These are phyloP conservation scores for Cyberlindnera americana DNA, from an alignment of 805 yeast genomes.

Conservation along the genomic window DNA sequence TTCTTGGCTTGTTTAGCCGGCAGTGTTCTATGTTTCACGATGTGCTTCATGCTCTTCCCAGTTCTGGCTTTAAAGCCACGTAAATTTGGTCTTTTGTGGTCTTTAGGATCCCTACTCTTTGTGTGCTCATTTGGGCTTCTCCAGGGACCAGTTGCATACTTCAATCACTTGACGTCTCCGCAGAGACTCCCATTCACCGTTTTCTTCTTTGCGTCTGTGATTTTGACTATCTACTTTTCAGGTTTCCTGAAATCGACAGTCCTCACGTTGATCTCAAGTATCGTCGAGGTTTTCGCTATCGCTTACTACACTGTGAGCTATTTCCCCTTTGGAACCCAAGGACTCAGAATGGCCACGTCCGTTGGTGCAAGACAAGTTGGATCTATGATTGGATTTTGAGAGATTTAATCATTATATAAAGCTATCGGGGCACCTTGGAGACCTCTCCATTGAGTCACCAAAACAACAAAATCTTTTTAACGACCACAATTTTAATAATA, in stretches of 20 bases:
- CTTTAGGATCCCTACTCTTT: conserved; percentile 84
- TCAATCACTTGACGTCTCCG: conserved; percentile 67
- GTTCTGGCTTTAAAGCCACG: conserved; percentile 85
- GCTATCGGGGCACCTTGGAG: no score
- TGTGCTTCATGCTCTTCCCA: conserved; percentile 84
- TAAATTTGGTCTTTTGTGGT: conserved; percentile 88
- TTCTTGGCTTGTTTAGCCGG: conserved; percentile 76
- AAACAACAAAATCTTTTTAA: not conserved
- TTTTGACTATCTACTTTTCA: conserved; percentile 75
- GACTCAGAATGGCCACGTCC: conserved; percentile 53
- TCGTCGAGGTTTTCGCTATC: conserved; percentile 81
- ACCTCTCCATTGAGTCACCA: no score
- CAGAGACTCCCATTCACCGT: conserved; percentile 77
- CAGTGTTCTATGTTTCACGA: conserved; percentile 72
- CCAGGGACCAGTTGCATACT: conserved; percentile 87
- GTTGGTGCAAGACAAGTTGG: conserved; percentile 49
- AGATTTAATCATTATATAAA: no score
- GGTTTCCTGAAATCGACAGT: conserved; percentile 64
- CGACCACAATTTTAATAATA: conserved; percentile 2
- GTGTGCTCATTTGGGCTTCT: conserved; percentile 85
- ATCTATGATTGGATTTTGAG: conserved; percentile 19
- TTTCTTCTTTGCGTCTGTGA: conserved; percentile 76
- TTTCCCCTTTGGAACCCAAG: conserved; percentile 92
- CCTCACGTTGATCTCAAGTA: conserved; percentile 69
- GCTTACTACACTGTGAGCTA: conserved; percentile 86